phyloP scores from a whole-genome alignment of 257 asterid species.

The Salvia miltiorrhiza region DNA sequence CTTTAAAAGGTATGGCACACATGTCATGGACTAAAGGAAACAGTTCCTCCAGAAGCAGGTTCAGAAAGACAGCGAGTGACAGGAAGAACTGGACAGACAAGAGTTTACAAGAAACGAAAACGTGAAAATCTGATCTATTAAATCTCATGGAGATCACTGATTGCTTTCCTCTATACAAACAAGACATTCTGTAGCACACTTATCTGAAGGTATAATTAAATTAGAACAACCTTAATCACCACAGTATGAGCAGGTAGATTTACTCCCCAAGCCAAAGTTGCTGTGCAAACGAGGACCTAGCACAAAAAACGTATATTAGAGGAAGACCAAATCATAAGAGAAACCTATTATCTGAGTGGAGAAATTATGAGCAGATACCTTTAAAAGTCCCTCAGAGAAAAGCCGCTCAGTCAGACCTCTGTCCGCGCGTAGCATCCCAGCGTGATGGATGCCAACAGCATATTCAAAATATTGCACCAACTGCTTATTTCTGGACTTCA shows the following conservation, averaged over 20 bases:
- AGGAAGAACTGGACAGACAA: conserved; percentile 2
- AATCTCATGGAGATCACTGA: conserved; percentile 3
- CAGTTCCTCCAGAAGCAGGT: neutral
- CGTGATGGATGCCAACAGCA: conserved; percentile 97
- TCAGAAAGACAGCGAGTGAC: neutral
- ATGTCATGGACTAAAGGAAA: neutral
- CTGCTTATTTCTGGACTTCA: conserved; percentile 91
- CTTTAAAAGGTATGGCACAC: conserved; percentile 2
- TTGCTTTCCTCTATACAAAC: neutral
- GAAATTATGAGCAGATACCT: conserved; percentile 35
- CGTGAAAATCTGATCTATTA: neutral
- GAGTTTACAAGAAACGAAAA: conserved; percentile 6
- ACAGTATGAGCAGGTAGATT: conserved; percentile 99
- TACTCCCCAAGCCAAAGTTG: conserved; percentile 99
- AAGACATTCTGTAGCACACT: conserved; percentile 2
- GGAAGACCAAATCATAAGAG: conserved; percentile 15
- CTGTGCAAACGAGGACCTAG: conserved; percentile 98
- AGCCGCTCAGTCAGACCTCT: conserved; percentile 94
- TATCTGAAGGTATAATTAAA: conserved; percentile 15
- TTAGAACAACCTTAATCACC: conserved; percentile 86
- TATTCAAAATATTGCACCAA: conserved; percentile 78
- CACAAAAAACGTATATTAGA: conserved; percentile 22
- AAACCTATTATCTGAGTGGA: neutral
- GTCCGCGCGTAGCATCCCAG: conserved; percentile 96
- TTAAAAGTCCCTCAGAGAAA: conserved; percentile 91